Evolutionary conservation across 805 yeast species (phyloP).

Genomic region (Yamadazyma tumulicola): DNA sequence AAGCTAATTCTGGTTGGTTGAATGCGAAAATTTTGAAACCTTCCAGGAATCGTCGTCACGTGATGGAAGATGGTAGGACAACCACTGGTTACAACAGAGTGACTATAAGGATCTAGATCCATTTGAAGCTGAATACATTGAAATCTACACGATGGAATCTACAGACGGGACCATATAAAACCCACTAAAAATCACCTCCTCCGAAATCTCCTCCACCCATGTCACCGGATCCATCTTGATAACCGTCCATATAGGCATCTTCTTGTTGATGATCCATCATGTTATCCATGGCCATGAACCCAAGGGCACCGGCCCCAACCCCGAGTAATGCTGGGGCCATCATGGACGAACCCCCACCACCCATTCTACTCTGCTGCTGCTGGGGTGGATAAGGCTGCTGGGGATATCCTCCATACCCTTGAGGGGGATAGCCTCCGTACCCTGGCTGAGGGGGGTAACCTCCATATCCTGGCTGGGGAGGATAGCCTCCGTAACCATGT

Average conservation of each 20-base stretch:
- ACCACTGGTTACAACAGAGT: too few species aligned
- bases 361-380: conserved; percentile 20
- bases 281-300: conserved; percentile 40
- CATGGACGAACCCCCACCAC: conserved; percentile 21
- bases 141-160: too few species aligned
- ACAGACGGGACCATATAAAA: too few species aligned
- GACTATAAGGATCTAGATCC: too few species aligned
- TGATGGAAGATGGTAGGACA: too few species aligned
- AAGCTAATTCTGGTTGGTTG: conserved; percentile 13
- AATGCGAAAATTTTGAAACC: too few species aligned
- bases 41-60: too few species aligned
- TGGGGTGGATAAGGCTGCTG: conserved; percentile 7
- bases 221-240: conserved; percentile 33
- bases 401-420: conserved; percentile 8
- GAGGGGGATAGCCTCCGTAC: conserved; percentile 24
- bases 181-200: conserved; percentile 10
- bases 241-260: conserved; percentile 36
- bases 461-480: conserved; percentile 18
- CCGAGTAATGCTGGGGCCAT: conserved; percentile 47
- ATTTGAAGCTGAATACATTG: too few species aligned
- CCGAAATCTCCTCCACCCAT: conserved; percentile 14
- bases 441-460: conserved; percentile 30
- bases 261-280: conserved; percentile 34
- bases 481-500: conserved; percentile 21
- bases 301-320: conserved; percentile 50